Evolutionary conservation across 768 basidiomycete species (phyloP).

Genomic region (Mrakia hoshinonis): DNA sequence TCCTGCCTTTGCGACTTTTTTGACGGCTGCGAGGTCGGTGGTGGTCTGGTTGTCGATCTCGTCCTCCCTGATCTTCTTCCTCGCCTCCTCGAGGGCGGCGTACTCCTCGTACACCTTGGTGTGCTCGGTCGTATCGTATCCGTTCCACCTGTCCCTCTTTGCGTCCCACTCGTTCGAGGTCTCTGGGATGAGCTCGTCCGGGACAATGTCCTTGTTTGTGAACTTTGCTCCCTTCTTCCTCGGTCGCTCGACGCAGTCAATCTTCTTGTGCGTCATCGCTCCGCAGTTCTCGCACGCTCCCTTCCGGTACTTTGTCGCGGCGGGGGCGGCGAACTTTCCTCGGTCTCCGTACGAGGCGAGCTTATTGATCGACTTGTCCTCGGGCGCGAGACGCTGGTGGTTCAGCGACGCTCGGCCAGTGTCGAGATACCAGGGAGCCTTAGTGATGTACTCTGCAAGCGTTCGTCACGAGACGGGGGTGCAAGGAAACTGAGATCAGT

Average conservation of each 20-base stretch:
- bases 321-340: constrained; percentile 71
- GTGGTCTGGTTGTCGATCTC: constrained; percentile 96
- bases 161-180: constrained; percentile 67
- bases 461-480: neutral
- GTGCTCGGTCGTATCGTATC: constrained; percentile 85
- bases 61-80: constrained; percentile 85
- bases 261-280: constrained; percentile 81
- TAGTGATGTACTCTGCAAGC: constrained; percentile 81
- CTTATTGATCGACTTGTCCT: constrained; percentile 51
- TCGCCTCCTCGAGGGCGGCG: constrained; percentile 77
- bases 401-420: constrained; percentile 85
- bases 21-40: constrained; percentile 78
- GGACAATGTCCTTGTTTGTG: constrained; percentile 77
- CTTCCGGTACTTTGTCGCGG: constrained; percentile 92
- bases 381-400: constrained; percentile 76
- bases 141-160: constrained; percentile 97
- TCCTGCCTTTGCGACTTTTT: constrained; percentile 62
- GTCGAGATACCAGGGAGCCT: constrained; percentile 97
- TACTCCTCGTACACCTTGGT: constrained; percentile 86
- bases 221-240: constrained; percentile 92
- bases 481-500: neutral
- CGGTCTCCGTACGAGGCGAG: constrained; percentile 89
- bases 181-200: constrained; percentile 83
- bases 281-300: constrained; percentile 99
- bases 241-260: constrained; percentile 92